Percentiles rank a stretch among this genome's conserved stretches.
Conservation (phyloP, 1,139 yeast genomes). For the Suhomyces wounanorum region DNA sequence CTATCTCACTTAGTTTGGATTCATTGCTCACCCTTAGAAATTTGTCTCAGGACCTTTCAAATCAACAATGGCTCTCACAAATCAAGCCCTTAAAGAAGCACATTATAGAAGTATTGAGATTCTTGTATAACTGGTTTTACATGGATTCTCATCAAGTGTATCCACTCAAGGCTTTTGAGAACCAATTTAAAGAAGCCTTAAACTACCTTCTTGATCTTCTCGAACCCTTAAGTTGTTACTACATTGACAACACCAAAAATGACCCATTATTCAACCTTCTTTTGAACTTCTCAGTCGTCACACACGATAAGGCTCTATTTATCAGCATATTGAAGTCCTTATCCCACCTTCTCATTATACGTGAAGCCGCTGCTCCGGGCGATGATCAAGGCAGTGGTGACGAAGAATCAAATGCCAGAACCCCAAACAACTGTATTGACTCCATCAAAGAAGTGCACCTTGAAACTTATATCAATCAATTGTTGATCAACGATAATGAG, state of each 20-base stretch:
- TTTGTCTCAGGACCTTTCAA: conserved; percentile 76
- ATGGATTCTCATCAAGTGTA: conserved; percentile 19
- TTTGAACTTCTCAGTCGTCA: conserved; percentile 44
- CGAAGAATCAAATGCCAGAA: conserved; percentile 23
- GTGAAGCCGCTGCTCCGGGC: conserved; percentile 31
- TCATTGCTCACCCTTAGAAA: conserved; percentile 75
- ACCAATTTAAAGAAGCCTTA: conserved; percentile 60
- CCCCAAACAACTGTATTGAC: conserved; percentile 45
- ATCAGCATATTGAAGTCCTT: conserved; percentile 47
- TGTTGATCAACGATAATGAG: conserved; percentile 42
- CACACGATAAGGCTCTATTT: conserved; percentile 58
- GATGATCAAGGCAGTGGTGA: conserved; percentile 14
- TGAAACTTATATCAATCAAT: conserved; percentile 31
- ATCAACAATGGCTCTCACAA: conserved; percentile 77
- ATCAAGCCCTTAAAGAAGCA: conserved; percentile 50
- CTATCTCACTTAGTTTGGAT: conserved; percentile 52
- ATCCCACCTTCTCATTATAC: conserved; percentile 42
- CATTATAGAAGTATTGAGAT: conserved; percentile 48
- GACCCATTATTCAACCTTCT: conserved; percentile 61
- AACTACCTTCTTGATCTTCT: conserved; percentile 75
- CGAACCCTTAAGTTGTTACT: conserved; percentile 82
- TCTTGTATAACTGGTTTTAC: conserved; percentile 46
- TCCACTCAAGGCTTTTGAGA: conserved; percentile 30
- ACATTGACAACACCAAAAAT: conserved; percentile 68
- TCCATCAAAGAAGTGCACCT: conserved; percentile 37